These are phyloP conservation scores for Primulina huaijiensis DNA, from an alignment of 257 asterid genomes.

Conservation along the genomic window DNA sequence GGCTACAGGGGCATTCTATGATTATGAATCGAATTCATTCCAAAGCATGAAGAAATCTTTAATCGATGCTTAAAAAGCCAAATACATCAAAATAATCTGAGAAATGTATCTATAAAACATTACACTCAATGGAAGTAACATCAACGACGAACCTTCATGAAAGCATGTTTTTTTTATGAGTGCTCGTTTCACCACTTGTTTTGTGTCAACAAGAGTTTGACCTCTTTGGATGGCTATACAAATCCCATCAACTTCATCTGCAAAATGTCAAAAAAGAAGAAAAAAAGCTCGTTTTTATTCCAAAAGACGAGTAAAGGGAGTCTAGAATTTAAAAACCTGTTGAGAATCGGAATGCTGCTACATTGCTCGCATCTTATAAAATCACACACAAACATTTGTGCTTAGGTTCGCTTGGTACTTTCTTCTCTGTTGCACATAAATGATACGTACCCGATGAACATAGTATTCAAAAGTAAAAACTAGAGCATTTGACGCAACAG, in stretches of 20 bases:
- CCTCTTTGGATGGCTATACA: not conserved
- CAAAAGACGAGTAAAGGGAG: not conserved
- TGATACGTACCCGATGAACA: not conserved
- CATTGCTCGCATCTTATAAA: not conserved
- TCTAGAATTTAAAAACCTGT: not conserved
- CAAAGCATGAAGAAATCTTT: not conserved
- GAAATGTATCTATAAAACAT: not conserved
- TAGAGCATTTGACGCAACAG: not conserved
- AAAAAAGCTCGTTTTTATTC: not conserved
- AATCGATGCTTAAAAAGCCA: not conserved
- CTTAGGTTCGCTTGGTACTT: not conserved
- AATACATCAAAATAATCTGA: too few species aligned
- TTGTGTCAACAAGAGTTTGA: not conserved
- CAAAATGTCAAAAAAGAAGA: not conserved
- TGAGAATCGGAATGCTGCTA: not conserved
- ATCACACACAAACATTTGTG: constrained; percentile 1
- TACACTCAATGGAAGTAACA: not conserved
- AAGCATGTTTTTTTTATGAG: not conserved
- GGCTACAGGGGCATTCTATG: not conserved
- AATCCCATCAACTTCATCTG: not conserved
- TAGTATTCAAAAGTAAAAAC: not conserved
- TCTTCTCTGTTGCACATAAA: not conserved
- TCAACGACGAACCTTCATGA: not conserved
- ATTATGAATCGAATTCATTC: not conserved
- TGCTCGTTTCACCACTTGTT: not conserved